phyloP scores from a whole-genome alignment of 192 early-diverging fungal genomes.

The Rhizophlyctis rosea region DNA sequence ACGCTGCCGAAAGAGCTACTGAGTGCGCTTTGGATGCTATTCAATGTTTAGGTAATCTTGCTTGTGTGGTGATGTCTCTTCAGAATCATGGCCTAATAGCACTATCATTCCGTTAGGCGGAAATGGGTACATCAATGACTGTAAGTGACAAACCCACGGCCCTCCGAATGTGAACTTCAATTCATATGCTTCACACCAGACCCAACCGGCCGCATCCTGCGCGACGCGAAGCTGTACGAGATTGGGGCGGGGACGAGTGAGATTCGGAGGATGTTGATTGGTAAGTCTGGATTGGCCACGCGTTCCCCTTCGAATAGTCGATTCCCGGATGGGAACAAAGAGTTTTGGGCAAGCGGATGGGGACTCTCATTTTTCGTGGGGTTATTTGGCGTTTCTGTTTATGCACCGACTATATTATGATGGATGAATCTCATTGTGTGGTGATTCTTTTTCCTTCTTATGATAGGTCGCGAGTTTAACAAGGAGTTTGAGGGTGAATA shows the following conservation, averaged over 20 bases:
- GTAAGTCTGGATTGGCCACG: slow-evolving; percentile 26
- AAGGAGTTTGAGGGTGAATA: slow-evolving; percentile 45
- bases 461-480: slow-evolving; percentile 49
- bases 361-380: not conserved
- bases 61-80: not conserved
- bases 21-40: slow-evolving; percentile 90
- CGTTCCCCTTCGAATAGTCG: no score
- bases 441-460: not conserved
- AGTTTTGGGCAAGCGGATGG: not conserved
- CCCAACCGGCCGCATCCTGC: slow-evolving; percentile 74
- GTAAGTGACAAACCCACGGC: slow-evolving; percentile 6
- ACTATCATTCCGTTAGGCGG: slow-evolving; percentile 44
- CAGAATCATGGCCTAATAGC: not conserved
- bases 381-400: not conserved
- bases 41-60: slow-evolving; percentile 73
- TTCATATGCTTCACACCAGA: slow-evolving; percentile 8
- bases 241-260: slow-evolving; percentile 96
- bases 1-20: slow-evolving; percentile 90
- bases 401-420: not conserved
- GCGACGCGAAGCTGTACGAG: slow-evolving; percentile 94
- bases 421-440: not conserved
- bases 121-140: slow-evolving; percentile 94
- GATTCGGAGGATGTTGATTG: slow-evolving; percentile 90
- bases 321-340: not conserved
- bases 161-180: not conserved